A percentile compares a stretch with the other conserved stretches of the same genome.
phyloP scores from a whole-genome alignment of 202 grass and related monocot genomes.

The Zizania palustris region DNA sequence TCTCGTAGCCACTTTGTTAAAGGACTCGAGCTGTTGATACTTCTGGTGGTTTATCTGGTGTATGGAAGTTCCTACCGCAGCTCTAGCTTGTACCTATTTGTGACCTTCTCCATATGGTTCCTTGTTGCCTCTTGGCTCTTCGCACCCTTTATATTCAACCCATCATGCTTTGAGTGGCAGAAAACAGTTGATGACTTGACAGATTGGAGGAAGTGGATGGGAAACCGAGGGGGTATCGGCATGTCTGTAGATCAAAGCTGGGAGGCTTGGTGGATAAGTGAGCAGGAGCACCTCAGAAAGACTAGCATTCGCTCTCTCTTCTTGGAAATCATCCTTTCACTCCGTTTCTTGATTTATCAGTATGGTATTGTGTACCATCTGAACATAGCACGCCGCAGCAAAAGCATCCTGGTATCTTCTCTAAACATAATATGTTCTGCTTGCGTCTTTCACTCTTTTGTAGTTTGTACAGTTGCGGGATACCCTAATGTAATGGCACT shows the following conservation, averaged over 20 bases:
- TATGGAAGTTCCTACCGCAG: constrained; percentile 81
- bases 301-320: constrained; percentile 77
- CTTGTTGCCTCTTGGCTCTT: constrained; percentile 95
- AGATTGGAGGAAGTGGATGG: constrained; percentile 97
- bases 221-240: constrained; percentile 87
- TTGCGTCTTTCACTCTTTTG: constrained; percentile 32
- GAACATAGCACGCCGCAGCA: constrained; percentile 64
- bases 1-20: constrained; percentile 98
- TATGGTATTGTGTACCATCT: constrained; percentile 99
- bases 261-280: constrained; percentile 94
- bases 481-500: constrained; percentile 21
- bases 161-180: constrained; percentile 97
- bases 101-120: constrained; percentile 93
- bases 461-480: constrained; percentile 8
- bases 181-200: constrained; percentile 96
- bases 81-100: constrained; percentile 78
- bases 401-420: constrained; percentile 75
- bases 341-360: constrained; percentile 96
- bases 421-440: constrained; percentile 14
- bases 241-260: constrained; percentile 78
- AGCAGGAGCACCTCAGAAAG: constrained; percentile 79
- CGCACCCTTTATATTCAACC: constrained; percentile 97
- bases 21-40: constrained; percentile 88
- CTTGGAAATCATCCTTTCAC: constrained; percentile 82
- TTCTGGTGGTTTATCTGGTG: constrained; percentile 80